Conservation (phyloP, 805 yeast species). For the Myxozyma sirexii region DNA sequence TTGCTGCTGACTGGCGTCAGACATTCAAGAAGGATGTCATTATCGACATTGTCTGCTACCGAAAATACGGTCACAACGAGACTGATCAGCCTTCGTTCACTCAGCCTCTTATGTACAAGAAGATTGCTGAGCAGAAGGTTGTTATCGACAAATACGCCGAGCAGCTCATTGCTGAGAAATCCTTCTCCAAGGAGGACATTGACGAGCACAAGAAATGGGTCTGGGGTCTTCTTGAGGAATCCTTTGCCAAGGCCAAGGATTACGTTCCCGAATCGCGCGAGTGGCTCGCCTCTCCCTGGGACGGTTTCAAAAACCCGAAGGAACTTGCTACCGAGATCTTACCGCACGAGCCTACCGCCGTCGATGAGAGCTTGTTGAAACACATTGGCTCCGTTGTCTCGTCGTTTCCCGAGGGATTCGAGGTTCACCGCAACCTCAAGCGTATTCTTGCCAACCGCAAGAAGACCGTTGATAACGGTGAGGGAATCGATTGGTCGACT, state of each 20-base stretch:
- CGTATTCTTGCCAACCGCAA: conserved; percentile 87
- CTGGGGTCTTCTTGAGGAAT: conserved; percentile 90
- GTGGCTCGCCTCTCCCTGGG: conserved; percentile 99
- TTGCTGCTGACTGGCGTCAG: conserved; percentile 99
- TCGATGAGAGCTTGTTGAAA: conserved; percentile 68
- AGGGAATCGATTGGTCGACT: conserved; percentile 98
- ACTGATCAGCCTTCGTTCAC: conserved; percentile 99
- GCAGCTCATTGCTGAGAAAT: conserved; percentile 78
- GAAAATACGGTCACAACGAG: conserved; percentile 99
- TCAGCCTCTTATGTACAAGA: conserved; percentile 95
- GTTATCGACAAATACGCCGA: conserved; percentile 84
- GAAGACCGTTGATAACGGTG: conserved; percentile 84
- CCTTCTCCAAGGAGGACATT: conserved; percentile 86
- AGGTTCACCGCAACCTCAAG: conserved; percentile 92
- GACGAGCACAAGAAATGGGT: conserved; percentile 98
- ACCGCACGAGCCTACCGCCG: conserved; percentile 95
- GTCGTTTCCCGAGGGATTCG: conserved; percentile 82
- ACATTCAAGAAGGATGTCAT: conserved; percentile 95
- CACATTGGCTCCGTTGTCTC: conserved; percentile 78
- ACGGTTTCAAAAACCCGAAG: conserved; percentile 95
- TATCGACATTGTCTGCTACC: conserved; percentile 96
- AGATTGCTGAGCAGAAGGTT: conserved; percentile 84
- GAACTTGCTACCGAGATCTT: conserved; percentile 93
- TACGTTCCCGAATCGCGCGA: conserved; percentile 90
- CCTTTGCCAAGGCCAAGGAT: conserved; percentile 84